phyloP scores from a whole-genome alignment of 306 rosid genomes.

The Carpinus fangiana region DNA sequence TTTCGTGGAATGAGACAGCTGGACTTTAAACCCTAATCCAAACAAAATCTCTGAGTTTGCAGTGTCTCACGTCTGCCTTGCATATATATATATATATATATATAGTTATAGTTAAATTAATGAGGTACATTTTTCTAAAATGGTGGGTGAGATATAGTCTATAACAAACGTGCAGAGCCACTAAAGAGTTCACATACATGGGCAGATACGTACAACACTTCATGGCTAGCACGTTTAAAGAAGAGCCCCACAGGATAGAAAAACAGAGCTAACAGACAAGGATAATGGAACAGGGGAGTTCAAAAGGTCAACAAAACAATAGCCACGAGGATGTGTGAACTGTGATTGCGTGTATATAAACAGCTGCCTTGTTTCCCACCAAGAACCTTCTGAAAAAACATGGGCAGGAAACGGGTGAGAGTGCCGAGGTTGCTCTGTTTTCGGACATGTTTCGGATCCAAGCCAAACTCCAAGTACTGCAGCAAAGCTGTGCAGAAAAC shows the following conservation, averaged over 20 bases:
- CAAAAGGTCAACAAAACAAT: constrained; percentile 41
- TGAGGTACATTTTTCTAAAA: too few species aligned
- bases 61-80: not conserved
- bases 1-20: constrained; percentile 5
- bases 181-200: constrained; percentile 15
- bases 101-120: too few species aligned
- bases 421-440: constrained; percentile 46
- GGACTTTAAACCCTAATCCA: not conserved
- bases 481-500: constrained; percentile 28
- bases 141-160: too few species aligned
- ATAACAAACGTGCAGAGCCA: constrained; percentile 32
- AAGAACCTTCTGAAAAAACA: constrained; percentile 14
- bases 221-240: constrained; percentile 59
- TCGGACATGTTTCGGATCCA: constrained; percentile 30
- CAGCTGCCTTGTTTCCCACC: not conserved
- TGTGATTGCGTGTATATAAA: constrained; percentile 1
- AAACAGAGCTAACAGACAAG: constrained; percentile 38
- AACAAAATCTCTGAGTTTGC: not conserved
- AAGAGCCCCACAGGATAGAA: constrained; percentile 52
- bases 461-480: constrained; percentile 31
- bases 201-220: not conserved
- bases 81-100: too few species aligned
- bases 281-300: constrained; percentile 2
- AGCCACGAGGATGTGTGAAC: constrained; percentile 20
- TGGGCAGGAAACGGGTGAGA: constrained; percentile 52